Conservation (phyloP, 768 basidiomycete species). For the Termitomyces sp. region DNA sequence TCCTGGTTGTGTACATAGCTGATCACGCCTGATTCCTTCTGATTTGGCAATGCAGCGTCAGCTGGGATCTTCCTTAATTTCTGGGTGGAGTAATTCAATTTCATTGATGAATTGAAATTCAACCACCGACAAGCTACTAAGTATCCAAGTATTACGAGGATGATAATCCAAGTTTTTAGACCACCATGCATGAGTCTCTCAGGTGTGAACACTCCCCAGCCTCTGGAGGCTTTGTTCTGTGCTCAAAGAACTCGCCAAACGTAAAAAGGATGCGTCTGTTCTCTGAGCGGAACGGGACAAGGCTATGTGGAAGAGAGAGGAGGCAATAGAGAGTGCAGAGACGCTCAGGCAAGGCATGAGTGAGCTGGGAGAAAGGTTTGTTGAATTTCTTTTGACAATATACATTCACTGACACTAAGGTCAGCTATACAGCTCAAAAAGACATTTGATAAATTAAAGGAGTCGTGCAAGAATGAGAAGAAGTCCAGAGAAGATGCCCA, state of each 20-base stretch:
- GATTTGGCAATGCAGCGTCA: no score
- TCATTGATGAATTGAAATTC: no score
- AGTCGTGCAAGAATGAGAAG: slow-evolving; percentile 1
- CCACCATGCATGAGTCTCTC: slow-evolving; percentile 6
- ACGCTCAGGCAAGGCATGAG: background rate
- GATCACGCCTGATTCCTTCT: no score
- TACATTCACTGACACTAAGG: background rate
- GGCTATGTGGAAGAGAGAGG: background rate
- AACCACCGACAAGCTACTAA: no score
- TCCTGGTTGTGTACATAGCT: no score
- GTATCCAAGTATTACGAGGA: no score
- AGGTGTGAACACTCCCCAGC: background rate
- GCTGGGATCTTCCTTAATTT: no score
- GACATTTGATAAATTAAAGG: slow-evolving; percentile 2
- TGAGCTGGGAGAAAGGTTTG: slow-evolving; percentile 9
- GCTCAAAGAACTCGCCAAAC: background rate
- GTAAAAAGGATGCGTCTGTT: background rate
- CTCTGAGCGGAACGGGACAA: background rate
- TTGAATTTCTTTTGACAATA: background rate
- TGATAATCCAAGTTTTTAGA: no score
- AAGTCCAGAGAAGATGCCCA: background rate
- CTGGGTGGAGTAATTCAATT: no score
- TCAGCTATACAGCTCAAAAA: slow-evolving; percentile 6
- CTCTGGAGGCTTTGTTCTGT: background rate
- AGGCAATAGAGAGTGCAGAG: slow-evolving; percentile 1